A percentile compares a stretch with the other conserved stretches of the same genome.
Evolutionary conservation across 2,329 filamentous ascomycete genomes (phyloP).

Genomic region (Xylariaceae sp.): DNA sequence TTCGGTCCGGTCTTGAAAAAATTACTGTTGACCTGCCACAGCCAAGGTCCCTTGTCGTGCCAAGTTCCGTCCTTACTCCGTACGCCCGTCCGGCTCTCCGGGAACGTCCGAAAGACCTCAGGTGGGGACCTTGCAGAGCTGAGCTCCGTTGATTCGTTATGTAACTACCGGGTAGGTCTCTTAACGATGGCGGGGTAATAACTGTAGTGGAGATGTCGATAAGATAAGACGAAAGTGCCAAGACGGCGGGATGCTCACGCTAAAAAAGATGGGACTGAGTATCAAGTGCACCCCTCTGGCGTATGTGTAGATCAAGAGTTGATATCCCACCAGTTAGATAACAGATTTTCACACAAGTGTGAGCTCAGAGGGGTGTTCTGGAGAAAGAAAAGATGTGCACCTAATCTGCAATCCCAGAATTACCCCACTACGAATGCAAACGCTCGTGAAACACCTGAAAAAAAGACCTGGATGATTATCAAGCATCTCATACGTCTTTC

Average conservation of each 20-base stretch:
- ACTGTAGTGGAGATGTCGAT: not conserved
- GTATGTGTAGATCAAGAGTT: too few species aligned
- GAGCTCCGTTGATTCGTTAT: not conserved
- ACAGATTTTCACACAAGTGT: too few species aligned
- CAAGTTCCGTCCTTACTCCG: not conserved
- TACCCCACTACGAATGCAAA: slow-evolving; percentile 17
- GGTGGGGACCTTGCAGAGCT: not conserved
- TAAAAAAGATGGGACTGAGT: not conserved
- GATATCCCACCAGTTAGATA: too few species aligned
- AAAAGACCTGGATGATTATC: slow-evolving; percentile 20
- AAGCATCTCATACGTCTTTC: slow-evolving; percentile 16
- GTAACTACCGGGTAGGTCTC: not conserved
- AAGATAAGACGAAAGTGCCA: not conserved
- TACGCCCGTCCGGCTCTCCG: slow-evolving; percentile 5
- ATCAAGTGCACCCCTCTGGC: too few species aligned
- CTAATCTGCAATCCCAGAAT: too few species aligned
- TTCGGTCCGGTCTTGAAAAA: not conserved
- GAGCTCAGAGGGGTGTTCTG: too few species aligned
- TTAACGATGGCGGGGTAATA: slow-evolving; percentile 14
- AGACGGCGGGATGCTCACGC: not conserved
- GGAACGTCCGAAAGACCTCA: slow-evolving; percentile 11
- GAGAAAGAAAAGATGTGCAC: too few species aligned
- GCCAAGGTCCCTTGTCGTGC: not conserved
- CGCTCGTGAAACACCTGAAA: slow-evolving; percentile 6
- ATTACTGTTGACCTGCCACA: not conserved